Evolutionary conservation across 805 yeast genomes (phyloP), one percentile per base, ranked within the genome.

Genomic region (Naumovozyma dairenensis): DNA sequence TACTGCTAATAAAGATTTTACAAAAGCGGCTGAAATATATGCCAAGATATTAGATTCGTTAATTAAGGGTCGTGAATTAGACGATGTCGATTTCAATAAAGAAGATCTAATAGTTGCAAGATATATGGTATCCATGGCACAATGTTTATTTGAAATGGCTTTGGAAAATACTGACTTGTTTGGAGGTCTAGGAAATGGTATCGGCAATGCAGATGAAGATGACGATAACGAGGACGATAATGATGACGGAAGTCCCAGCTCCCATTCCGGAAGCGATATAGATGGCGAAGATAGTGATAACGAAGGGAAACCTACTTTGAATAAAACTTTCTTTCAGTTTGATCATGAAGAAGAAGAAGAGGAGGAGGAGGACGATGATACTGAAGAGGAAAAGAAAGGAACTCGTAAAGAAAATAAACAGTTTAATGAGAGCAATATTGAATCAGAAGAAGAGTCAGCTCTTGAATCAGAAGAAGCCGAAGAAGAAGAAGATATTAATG

Each of bases 1-100:
- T 2, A 78, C 72, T 50, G 82, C 86, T 0, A 62, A 67, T 12
- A 78, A 74, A 48, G 67, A 77, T 28, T 83, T 63, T 51, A 87
- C 77, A 21, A 50, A 55, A n/a, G 85, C 94, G 0, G 75, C 74
- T 1, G 80, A 75, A 38, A 61, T 64, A 34, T 82, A 79, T 43
- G 86, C 83, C 0, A 74, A 75, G 36, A 86, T 92, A 6, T 19
- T 45, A 19, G 47, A 45, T 25, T 15, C 39, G 13, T 24, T 22
- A n/a, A n/a, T 19, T 9, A 22, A 12, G 5, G 20, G 20, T 13
- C n/a, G 4, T 17, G 28, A 22, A 10, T n/a, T n/a, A n/a, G n/a
- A n/a, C n/a, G n/a, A n/a, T n/a, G n/a, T n/a, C n/a, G n/a, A n/a
- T n/a, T n/a, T n/a, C n/a, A n/a, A n/a, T n/a, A 17, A 12, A 19